A percentile compares a stretch with the other conserved stretches of the same genome.
Conservation (phyloP, 176 grass and related monocot species). For the Sorghum bicolor region Sorghum_bicolor_NCBIv3 NC_012872.2:8116001-8116500, state of each 20-base stretch:
- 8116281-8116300: background rate
- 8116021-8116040: background rate
- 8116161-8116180: background rate
- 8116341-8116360: background rate
- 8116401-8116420: background rate
- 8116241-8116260: too few species aligned
- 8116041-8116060: conserved; percentile 63
- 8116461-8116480: background rate
- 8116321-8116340: background rate
- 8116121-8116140: conserved; percentile 41
- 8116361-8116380: too few species aligned
- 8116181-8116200: background rate
- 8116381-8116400: background rate
- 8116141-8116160: background rate
- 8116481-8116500: background rate
- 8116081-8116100: conserved; percentile 38
- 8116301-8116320: too few species aligned
- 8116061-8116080: conserved; percentile 86
- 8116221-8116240: background rate
- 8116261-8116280: background rate
- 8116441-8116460: conserved; percentile 33
- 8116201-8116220: background rate
- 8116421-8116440: background rate
- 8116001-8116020: background rate
- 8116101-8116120: conserved; percentile 61